Base-by-base conservation (phyloP, 2,329 filamentous ascomycete species). In the Aureobasidium lini region DNA sequence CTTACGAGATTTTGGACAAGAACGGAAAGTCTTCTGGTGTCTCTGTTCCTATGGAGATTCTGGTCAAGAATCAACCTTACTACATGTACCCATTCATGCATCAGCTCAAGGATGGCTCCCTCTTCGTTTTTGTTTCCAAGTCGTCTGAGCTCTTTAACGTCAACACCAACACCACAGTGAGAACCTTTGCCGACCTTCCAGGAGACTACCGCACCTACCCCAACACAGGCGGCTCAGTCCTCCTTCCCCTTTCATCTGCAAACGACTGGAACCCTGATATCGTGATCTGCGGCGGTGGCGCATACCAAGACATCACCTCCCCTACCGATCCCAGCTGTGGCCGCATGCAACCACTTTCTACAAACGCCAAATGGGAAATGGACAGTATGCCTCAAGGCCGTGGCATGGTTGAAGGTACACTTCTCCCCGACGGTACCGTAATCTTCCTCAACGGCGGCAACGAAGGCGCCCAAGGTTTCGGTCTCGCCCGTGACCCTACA, bases 71-170 rank as follows among this genome's bases (percentile, higher is more conserved):
- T 3, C 81, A 87, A 61, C 85, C 85, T 1, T 82, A 84, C 72
- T 88, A 87, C 66, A 71, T 87, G 34, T 88, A 88, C 61, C 86
- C 86, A 0, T 88, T 82, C 73, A 69, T 85, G 32, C 82, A 84
- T 65, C 73, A 85, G 1, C 74, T 86, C 39, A 77, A 73, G 36
- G 77, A 84, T 66, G 82, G 82, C 10, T 78, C 71, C 10, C 36
- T 63, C 5, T 63, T 63, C 44, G 46, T 61, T 16, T 80, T 85
- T 28, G 77, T 77, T 70, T 87, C 83, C 72, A 86, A 87, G 68
- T 82, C 87, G 68, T 85, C 84, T 5, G 79, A 84, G n/a, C 84
- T 88, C 62, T 71, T 88, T 31, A 79, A 86, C 61, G 81, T 84
- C 67, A 72, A 69, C 4, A 83, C 80, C 43, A 81, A 87, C 62